Base-by-base conservation (phyloP, 257 asterid genomes). In the Catharanthus roseus region DNA sequence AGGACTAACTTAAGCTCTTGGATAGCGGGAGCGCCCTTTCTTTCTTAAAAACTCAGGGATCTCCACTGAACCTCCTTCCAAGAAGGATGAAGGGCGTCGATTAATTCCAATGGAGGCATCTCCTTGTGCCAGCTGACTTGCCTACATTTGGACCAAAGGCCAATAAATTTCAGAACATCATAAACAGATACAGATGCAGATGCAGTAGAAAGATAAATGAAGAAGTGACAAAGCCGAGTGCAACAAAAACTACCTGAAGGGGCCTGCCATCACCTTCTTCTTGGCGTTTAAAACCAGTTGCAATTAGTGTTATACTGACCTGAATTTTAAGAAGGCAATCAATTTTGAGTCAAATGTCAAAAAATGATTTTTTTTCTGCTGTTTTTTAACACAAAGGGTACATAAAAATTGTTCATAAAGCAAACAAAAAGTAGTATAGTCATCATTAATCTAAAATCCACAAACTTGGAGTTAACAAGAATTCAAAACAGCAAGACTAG, bases 281-380 rank as follows among this genome's bases (percentile, higher is more conserved):
- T 86, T 86, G 98, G 29, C 98, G 91, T 84, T 92, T 90, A 71
- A 93, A 93, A 60, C 98, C 98, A 56, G 98, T 93, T 73, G 98
- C 97, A 29, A 93, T 93, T 76, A 93, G 68, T 19, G 98, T 93
- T 76, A 93, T 90, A 84, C 97, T 89, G 60, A 93, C 90, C 96
- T 92, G 88, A 63, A 77, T 67, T 36, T 61, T 24, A 36, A 75
- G 73, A 76, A 71, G 60, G 75, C 65, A 78, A 67, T 16, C 45
- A 68, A 62, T 3, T 18, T 62, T 62, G 31, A 61, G 66, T 0
- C 26, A 18, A 6, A 19, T 34, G 6, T 33, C 34, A 39, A 47
- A 11, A 19, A 24, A 70, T 56, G 71, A 71, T 63, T 2, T 26
- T 38, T 51, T 39, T n/a, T n/a, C n/a, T n/a, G n/a, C n/a, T n/a